Percentiles rank a stretch among this genome's conserved stretches.
phyloP scores from a whole-genome alignment of 495 filamentous ascomycete genomes.

The Usnea hakonensis region DNA sequence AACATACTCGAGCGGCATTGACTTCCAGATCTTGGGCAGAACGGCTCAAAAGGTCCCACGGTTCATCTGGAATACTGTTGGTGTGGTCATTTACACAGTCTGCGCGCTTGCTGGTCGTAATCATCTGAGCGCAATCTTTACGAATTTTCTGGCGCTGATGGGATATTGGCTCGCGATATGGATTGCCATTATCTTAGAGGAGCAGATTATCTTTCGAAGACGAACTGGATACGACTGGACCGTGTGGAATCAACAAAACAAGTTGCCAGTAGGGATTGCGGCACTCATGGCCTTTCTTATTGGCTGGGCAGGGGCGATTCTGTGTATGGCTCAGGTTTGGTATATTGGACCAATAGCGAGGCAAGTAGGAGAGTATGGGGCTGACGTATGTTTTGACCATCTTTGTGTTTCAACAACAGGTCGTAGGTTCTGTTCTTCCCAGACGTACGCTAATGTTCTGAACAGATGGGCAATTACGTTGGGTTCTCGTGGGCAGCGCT shows the following conservation, averaged over 20 bases:
- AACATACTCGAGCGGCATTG: conserved; percentile 61
- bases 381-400: conserved; percentile 37
- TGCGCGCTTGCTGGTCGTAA: conserved; percentile 58
- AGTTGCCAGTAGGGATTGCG: conserved; percentile 56
- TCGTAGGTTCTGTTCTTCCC: neutral
- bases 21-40: conserved; percentile 58
- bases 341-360: conserved; percentile 57
- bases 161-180: conserved; percentile 66
- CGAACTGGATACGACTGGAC: conserved; percentile 49
- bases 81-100: conserved; percentile 52
- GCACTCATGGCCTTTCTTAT: conserved; percentile 56
- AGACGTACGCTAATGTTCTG: neutral
- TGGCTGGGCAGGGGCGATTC: conserved; percentile 60
- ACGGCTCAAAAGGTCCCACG: conserved; percentile 51
- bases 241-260: conserved; percentile 49
- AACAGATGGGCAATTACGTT: conserved; percentile 40
- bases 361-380: conserved; percentile 48
- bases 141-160: conserved; percentile 67
- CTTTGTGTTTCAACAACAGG: too few relatives aligned
- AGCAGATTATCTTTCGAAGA: conserved; percentile 55
- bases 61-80: conserved; percentile 54
- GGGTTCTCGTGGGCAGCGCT: conserved; percentile 39
- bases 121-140: conserved; percentile 56
- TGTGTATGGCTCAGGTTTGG: conserved; percentile 67
- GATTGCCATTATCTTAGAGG: conserved; percentile 55